Evolutionary conservation across 768 basidiomycete species (phyloP).

Genomic region (Termitomyces sp.): DNA sequence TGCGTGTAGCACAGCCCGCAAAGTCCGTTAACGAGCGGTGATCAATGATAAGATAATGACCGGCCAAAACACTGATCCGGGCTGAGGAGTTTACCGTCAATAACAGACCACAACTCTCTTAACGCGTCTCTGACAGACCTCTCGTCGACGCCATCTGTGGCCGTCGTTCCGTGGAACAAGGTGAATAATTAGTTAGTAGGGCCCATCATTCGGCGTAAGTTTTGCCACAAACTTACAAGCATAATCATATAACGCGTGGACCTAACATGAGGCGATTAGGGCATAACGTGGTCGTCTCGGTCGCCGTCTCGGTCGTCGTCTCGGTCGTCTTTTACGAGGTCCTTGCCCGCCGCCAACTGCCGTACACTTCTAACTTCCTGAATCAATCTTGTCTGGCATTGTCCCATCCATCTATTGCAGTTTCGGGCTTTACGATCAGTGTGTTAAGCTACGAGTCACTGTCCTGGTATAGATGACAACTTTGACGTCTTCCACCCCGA

Average conservation of each 20-base stretch:
- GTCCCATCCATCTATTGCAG: constrained; percentile 5
- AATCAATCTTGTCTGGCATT: constrained; percentile 11
- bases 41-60: constrained; percentile 17
- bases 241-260: constrained; percentile 37
- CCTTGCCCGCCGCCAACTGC: constrained; percentile 17
- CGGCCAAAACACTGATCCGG: constrained; percentile 16
- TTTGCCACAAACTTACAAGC: constrained; percentile 9
- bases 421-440: constrained; percentile 7
- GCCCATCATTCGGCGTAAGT: constrained; percentile 19
- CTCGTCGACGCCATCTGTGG: constrained; percentile 7
- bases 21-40: constrained; percentile 13
- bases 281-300: constrained; percentile 28
- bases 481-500: constrained; percentile 20
- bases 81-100: constrained; percentile 7
- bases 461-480: constrained; percentile 30
- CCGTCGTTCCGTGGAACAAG: constrained; percentile 8
- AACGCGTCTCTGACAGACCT: constrained; percentile 13
- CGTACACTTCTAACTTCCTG: constrained; percentile 13
- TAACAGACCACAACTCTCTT: constrained; percentile 14
- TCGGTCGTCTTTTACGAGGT: constrained; percentile 15
- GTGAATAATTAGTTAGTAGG: not conserved
- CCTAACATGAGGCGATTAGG: constrained; percentile 53
- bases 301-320: constrained; percentile 18
- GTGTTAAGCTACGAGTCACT: not conserved
- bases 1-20: constrained; percentile 2